Evolutionary conservation across 345 rosid species (phyloP), one percentile per base, ranked within the genome.

Genomic region (Ceriops zippeliana): DNA sequence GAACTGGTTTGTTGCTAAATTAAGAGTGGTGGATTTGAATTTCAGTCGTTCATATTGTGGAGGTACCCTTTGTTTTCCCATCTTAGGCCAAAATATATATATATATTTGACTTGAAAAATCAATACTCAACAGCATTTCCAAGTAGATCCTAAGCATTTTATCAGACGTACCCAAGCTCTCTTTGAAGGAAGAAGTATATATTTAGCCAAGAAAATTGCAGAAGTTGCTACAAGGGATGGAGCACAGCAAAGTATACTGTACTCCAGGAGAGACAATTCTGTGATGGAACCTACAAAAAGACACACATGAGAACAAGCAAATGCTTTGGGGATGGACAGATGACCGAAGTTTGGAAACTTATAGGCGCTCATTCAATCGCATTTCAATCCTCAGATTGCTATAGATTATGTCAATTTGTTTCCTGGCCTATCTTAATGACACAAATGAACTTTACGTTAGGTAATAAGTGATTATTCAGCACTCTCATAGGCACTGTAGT

Each of bases 161-260:
- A 27, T 54, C 22, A 26, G 30, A 69, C 83, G 28, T 89, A 93
- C 98, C 97, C 98, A 93, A 59, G 97, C 95, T 74, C 82, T 86
- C 79, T 73, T 88, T 42, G 91, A 80, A 66, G 98, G 97, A 67
- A 79, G 54, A 67, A 89, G 81, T 16, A 91, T 78, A 71, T 73
- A 89, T 77, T 83, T 87, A 59, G 95, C 89, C 72, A 93, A 82
- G 83, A 93, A 89, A 69, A 91, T 88, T 22, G 98, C 86, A 27
- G 96, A 93, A 67, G 96, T 95, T n/a, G 97, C 96, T 1, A 89
- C 52, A 3, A 93, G 83, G 11, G 98, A 93, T 35, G 97, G 97
- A 65, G 89, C 70, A 65, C 87, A 79, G 66, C 78, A 63, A 66
- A 93, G 96, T 95, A 93, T 88, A 49, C 57, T 61, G 70, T 91